Evolutionary conservation across 257 asterid species (phyloP).

Genomic region (Solanum peruvianum): DNA sequence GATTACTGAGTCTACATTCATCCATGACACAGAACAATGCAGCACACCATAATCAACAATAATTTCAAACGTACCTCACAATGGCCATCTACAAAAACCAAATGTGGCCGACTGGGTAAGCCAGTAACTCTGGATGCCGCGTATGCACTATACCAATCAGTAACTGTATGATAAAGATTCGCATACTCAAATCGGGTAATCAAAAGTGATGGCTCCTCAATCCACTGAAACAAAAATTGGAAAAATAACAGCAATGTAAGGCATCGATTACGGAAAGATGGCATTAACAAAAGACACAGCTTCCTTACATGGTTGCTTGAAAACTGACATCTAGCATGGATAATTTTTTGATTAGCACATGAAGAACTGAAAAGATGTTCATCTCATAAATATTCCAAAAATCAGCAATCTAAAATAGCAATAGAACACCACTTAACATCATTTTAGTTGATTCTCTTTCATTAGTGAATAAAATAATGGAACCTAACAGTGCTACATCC

Average conservation of each 20-base stretch:
- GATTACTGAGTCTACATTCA: not conserved
- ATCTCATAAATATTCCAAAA: not conserved
- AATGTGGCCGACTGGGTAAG: conserved; percentile 78
- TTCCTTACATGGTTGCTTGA: not conserved
- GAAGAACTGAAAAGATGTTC: not conserved
- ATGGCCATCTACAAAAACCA: conserved; percentile 92
- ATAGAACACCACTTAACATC: not conserved
- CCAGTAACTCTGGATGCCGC: conserved; percentile 87
- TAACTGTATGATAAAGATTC: conserved; percentile 84
- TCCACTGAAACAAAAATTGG: conserved; percentile 54
- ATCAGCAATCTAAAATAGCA: not conserved
- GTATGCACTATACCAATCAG: conserved; percentile 98
- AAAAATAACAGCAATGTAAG: conserved; percentile 2
- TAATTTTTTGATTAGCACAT: not conserved
- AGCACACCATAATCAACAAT: not conserved
- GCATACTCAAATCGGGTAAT: conserved; percentile 94
- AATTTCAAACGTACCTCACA: conserved; percentile 53
- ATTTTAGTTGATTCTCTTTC: not conserved
- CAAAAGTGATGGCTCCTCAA: conserved; percentile 83
- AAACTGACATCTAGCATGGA: not conserved
- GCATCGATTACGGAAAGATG: not conserved
- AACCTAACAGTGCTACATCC: not conserved
- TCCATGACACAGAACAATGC: not conserved
- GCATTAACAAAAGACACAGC: not conserved
- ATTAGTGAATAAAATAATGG: not conserved